phyloP scores from a whole-genome alignment of 805 yeast species.

The Wickerhamiella parazyma region DNA sequence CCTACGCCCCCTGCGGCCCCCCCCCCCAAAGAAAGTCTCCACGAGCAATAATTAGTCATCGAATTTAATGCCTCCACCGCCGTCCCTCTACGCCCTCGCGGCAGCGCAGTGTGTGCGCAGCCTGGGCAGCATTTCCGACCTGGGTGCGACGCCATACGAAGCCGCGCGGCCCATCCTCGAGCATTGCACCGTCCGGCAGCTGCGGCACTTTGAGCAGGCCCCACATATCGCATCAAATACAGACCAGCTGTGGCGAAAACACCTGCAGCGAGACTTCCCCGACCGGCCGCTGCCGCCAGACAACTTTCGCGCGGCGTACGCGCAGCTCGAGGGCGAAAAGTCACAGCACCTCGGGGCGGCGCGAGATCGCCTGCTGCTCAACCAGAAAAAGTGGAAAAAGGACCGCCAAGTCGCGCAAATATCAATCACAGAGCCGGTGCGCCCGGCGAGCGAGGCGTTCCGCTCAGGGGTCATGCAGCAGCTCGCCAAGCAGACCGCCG shows the following conservation, averaged over 20 bases:
- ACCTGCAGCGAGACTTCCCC: constrained; percentile 24
- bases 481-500: constrained; percentile 13
- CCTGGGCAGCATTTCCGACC: constrained; percentile 22
- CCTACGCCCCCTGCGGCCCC: no score
- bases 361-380: constrained; percentile 26
- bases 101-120: constrained; percentile 15
- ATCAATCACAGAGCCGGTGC: constrained; percentile 14
- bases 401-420: constrained; percentile 20
- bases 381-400: constrained; percentile 20
- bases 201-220: constrained; percentile 23
- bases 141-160: constrained; percentile 29
- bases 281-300: constrained; percentile 23
- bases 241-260: constrained; percentile 25
- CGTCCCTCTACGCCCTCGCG: constrained; percentile 17
- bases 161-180: constrained; percentile 27
- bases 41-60: no score
- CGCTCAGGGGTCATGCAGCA: constrained; percentile 18
- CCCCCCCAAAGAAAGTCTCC: no score
- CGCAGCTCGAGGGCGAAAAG: constrained; percentile 25
- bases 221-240: constrained; percentile 24
- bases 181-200: constrained; percentile 24
- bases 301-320: constrained; percentile 21
- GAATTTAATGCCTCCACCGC: constrained; percentile 14
- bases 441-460: neutral
- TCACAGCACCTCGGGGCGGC: constrained; percentile 35